Evolutionary conservation across 139 green algal genomes (phyloP), one percentile per base, ranked within the genome.

Genomic region (Auxenochlorella pyrenoidosa): DNA sequence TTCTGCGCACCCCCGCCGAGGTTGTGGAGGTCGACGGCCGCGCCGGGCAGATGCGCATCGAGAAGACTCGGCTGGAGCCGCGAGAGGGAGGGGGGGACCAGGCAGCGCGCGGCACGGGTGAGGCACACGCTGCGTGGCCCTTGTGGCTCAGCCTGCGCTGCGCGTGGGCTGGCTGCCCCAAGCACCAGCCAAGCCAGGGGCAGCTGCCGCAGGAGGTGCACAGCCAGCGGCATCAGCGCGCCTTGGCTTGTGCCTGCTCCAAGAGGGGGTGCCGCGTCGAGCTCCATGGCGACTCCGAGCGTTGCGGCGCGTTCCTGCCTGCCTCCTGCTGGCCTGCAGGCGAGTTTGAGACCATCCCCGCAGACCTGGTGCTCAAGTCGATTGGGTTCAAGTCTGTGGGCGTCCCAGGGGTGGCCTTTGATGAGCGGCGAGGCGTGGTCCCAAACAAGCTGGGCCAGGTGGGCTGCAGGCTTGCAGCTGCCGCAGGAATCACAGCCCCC

Each of bases 331-430:
- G n/a, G n/a, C 54, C 54, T 21, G 26, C 80, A 85, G 80, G 80
- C 24, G 80, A 93, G 66, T 92, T 88, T 44, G 91, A 96, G 75
- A 84, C 70, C 22, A 88, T 97, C n/a, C 84, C 84, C 2, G 92
- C 90, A 76, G 90, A 96, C 30, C 51, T 83, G 24, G 83, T 98
- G 44, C 90, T 99, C 22, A 93, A 93, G 75, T 95, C 90, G 91
- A 97, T 99, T 22, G 96, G 96, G 26, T 98, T 97, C 90, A 87
- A 87, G 59, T 92, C 90, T 0, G 72, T 94, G 82, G 93, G 93
- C 32, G 60, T 98, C 75, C 58, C 87, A 26, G 96, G 95, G 0
- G 92, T 94, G n/a, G 88, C 95, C 0, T 99, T 98, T 89, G 94
- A 99, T 85, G 32, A 79, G 1, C 34, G 54, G 4, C 65, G 54